Conservation (phyloP, 352 stramenopile genomes). For the Hyaloperonospora arabidopsidis region DNA sequence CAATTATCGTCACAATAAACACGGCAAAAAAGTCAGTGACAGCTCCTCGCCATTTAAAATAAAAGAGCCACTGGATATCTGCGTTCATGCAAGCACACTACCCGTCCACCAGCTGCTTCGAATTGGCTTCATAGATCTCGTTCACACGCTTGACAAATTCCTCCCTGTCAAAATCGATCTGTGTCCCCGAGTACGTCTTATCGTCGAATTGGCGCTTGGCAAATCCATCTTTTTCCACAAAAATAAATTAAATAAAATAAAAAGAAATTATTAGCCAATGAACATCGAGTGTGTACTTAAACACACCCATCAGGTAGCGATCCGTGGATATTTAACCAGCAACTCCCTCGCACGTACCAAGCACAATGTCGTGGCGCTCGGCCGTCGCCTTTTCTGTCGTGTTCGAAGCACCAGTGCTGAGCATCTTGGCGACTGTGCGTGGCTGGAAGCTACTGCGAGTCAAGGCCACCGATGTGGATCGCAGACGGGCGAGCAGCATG, state of each 20-base stretch:
- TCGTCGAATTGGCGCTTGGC: constrained; percentile 82
- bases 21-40: too few species aligned
- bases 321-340: too few species aligned
- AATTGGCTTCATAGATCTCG: constrained; percentile 59
- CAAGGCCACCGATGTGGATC: constrained; percentile 10
- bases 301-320: too few species aligned
- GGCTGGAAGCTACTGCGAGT: constrained; percentile 15
- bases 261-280: background rate
- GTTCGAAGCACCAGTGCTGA: constrained; percentile 22
- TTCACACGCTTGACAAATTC: constrained; percentile 82
- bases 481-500: constrained; percentile 49
- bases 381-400: constrained; percentile 34
- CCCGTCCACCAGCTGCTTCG: constrained; percentile 65
- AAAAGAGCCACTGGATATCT: too few species aligned
- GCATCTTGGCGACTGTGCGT: constrained; percentile 33
- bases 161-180: constrained; percentile 61
- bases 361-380: constrained; percentile 39
- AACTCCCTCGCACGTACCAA: constrained; percentile 32
- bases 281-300: background rate
- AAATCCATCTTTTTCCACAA: constrained; percentile 47
- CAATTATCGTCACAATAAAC: too few species aligned
- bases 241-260: background rate
- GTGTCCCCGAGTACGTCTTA: constrained; percentile 61
- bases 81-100: constrained; percentile 7
- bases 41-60: too few species aligned